Evolutionary conservation across 768 basidiomycete species (phyloP), one percentile per base, ranked within the genome.

Genomic region (Auricularia sp.): DNA sequence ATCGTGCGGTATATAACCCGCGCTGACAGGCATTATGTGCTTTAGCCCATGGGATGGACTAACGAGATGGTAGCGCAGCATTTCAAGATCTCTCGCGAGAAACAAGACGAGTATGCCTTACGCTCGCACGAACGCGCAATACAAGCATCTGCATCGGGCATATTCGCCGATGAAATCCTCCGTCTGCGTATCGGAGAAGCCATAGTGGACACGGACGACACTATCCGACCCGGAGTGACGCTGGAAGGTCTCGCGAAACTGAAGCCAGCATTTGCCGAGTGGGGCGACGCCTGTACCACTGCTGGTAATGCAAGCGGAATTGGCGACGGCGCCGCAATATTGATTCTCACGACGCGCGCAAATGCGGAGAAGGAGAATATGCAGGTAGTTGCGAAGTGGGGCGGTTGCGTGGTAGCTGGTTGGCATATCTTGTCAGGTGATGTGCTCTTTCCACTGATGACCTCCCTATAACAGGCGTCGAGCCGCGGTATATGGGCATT

Each of bases 41-140:
- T 29, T 21, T 67, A 92, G 89, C 88, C 91, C 11, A 94, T 94
- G 94, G 94, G 94, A 62, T 99, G 92, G 92, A 92, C 91, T 5
- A 87, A 86, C 68, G 91, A 94, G 75, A 94, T 92, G 67, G 89
- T 94, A 37, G 91, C 91, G 0, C 75, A 76, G 37, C 89, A 92
- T 54, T 92, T 85, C 74, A 75, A 82, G 65, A 77, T 94, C 65
- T 80, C 91, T 3, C 87, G 95, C 42, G 77, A 85, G 71, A 87
- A 82, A 69, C 95, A 98, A 75, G 96, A 98, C 73, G 82, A 91
- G 64, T 95, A 92, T 72, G 95, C 95, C 0, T 81, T 92, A 63
- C 84, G 90, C 63, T 95, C 92, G 7, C 94, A 95, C 74, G 85
- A 82, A 44, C 86, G 93, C 71, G 93, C 94, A 24, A 39, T 64